Conservation (phyloP, 2,329 filamentous ascomycete genomes). For the Fusarium sp. region DNA sequence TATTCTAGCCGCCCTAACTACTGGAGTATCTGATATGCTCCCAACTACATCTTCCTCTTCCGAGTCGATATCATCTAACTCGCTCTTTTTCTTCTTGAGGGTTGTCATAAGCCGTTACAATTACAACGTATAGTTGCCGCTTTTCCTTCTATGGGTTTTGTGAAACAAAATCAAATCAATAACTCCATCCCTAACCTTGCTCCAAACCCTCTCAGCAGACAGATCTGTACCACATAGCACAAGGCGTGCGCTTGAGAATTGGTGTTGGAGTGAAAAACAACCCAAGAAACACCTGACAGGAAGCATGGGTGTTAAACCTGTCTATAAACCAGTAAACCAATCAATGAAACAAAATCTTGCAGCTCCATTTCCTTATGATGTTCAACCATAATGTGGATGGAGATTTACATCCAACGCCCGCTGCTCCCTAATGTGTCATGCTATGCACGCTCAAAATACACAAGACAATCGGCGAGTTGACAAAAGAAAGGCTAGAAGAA, state of each 20-base stretch:
- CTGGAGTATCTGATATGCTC: slow-evolving; percentile 38
- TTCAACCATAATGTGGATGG: slow-evolving; percentile 47
- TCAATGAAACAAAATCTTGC: slow-evolving; percentile 38
- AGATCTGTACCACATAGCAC: slow-evolving; percentile 8
- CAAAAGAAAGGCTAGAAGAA: slow-evolving; percentile 43
- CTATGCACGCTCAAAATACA: slow-evolving; percentile 52
- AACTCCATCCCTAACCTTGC: slow-evolving; percentile 33
- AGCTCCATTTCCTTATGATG: slow-evolving; percentile 43
- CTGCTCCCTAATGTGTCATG: slow-evolving; percentile 50
- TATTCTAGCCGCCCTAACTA: slow-evolving; percentile 21
- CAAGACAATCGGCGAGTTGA: slow-evolving; percentile 40
- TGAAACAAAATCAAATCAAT: slow-evolving; percentile 43
- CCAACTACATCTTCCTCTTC: slow-evolving; percentile 35
- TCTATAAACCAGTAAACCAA: slow-evolving; percentile 46
- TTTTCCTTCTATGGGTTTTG: slow-evolving; percentile 49
- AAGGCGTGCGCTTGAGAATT: slow-evolving; percentile 6
- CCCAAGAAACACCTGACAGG: slow-evolving; percentile 47
- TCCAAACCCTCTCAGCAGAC: slow-evolving; percentile 12
- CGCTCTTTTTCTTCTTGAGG: slow-evolving; percentile 34
- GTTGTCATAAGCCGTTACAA: slow-evolving; percentile 50
- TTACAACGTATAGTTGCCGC: slow-evolving; percentile 48
- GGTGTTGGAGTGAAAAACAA: slow-evolving; percentile 27
- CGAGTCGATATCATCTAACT: slow-evolving; percentile 26
- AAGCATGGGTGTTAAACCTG: slow-evolving; percentile 30
- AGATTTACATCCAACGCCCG: slow-evolving; percentile 51